These are phyloP conservation scores for Saturnispora dispora DNA, from an alignment of 805 yeast genomes.

Conservation along the genomic window DNA sequence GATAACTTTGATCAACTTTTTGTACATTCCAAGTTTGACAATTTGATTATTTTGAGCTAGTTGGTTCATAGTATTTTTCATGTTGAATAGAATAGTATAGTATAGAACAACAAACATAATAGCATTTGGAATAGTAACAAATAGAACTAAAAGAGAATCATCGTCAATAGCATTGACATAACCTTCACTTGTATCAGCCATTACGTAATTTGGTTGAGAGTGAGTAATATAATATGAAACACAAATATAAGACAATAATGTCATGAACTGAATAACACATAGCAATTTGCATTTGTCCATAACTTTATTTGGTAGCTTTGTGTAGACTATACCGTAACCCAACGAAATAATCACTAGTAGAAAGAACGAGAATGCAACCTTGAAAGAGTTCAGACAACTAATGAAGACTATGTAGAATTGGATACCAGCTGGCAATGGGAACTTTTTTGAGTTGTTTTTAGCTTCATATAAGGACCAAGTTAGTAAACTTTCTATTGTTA, in stretches of 20 bases:
- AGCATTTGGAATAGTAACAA: slow-evolving; percentile 63
- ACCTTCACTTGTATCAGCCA: slow-evolving; percentile 34
- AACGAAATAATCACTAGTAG: slow-evolving; percentile 73
- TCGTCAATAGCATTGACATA: slow-evolving; percentile 37
- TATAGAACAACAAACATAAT: slow-evolving; percentile 66
- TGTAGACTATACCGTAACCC: slow-evolving; percentile 92
- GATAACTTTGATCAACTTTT: slow-evolving; percentile 63
- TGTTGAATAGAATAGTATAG: slow-evolving; percentile 59
- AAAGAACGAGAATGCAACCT: slow-evolving; percentile 83
- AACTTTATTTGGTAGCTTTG: slow-evolving; percentile 63
- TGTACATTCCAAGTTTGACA: slow-evolving; percentile 84
- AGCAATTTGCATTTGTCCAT: slow-evolving; percentile 66
- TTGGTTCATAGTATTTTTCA: slow-evolving; percentile 64
- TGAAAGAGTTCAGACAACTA: slow-evolving; percentile 68
- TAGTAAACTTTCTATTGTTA: slow-evolving; percentile 75
- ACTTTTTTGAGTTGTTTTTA: slow-evolving; percentile 44
- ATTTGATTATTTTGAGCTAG: slow-evolving; percentile 81
- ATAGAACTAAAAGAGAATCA: slow-evolving; percentile 37
- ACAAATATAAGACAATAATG: slow-evolving; percentile 43
- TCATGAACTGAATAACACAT: slow-evolving; percentile 47
- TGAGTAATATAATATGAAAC: slow-evolving; percentile 33
- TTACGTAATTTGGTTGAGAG: slow-evolving; percentile 25
- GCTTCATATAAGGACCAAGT: slow-evolving; percentile 90
- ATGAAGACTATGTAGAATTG: slow-evolving; percentile 70
- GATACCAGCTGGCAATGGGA: slow-evolving; percentile 35